Evolutionary conservation across 306 rosid species (phyloP).

Genomic region (Cyclanthera cordifolia): DNA sequence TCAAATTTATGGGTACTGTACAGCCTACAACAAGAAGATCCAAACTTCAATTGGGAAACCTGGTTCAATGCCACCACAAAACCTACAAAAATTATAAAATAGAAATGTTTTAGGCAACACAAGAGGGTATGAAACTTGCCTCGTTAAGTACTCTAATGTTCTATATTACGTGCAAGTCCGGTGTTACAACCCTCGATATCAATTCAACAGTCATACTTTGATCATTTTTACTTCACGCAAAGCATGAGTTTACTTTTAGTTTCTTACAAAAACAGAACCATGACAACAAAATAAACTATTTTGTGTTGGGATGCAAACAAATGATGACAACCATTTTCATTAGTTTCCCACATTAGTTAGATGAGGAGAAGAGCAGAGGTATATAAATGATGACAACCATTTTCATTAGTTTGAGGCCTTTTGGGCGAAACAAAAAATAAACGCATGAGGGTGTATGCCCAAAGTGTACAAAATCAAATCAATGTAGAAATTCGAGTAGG

Average conservation of each 20-base stretch:
- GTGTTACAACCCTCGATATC: background rate
- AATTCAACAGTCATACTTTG: background rate
- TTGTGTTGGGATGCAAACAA: no score
- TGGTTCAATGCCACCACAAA: background rate
- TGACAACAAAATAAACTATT: background rate
- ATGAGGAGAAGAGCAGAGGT: no score
- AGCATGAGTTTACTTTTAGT: background rate
- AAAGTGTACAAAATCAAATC: no score
- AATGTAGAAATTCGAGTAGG: no score
- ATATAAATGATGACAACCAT: no score
- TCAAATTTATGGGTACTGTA: constrained; percentile 5
- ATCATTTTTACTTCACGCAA: background rate
- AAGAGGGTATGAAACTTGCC: background rate
- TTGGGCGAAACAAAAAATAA: no score
- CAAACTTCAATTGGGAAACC: background rate
- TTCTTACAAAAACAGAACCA: background rate
- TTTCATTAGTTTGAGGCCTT: no score
- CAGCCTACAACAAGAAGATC: background rate
- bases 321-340: no score
- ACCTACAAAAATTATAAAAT: background rate
- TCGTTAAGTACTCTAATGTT: background rate
- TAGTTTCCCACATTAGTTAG: no score
- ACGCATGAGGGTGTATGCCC: no score
- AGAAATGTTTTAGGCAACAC: background rate
- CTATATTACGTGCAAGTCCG: background rate